These are phyloP conservation scores for Kodamaea jinghongensis DNA, from an alignment of 805 yeast species.

Conservation along the genomic window DNA sequence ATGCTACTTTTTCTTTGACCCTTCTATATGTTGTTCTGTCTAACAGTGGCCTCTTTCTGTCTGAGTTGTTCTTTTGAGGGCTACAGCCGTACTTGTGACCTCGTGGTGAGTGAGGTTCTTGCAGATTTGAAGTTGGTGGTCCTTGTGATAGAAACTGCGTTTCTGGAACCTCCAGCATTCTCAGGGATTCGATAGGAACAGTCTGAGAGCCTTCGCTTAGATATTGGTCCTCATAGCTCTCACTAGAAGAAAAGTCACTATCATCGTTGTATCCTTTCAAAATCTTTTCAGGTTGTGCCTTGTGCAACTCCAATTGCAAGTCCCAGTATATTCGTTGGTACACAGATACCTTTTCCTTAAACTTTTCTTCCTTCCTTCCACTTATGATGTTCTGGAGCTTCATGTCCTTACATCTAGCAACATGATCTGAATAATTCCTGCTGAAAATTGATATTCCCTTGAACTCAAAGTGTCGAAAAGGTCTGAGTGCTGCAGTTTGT, in stretches of 20 bases:
- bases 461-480: conserved; percentile 11
- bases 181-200: too few species aligned
- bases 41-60: too few species aligned
- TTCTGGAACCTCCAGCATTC: too few species aligned
- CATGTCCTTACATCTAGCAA: conserved; percentile 17
- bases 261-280: conserved; percentile 7
- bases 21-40: not conserved
- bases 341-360: conserved; percentile 19
- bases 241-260: conserved; percentile 6
- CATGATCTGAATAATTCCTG: conserved; percentile 7
- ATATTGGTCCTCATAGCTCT: not conserved
- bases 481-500: not conserved
- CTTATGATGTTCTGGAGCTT: conserved; percentile 24
- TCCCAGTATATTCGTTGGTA: conserved; percentile 23
- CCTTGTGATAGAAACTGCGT: too few species aligned
- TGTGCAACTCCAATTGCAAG: conserved; percentile 4
- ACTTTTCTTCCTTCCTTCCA: conserved; percentile 25
- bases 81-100: too few species aligned
- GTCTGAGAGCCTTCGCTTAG: too few species aligned
- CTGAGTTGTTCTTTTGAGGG: too few species aligned
- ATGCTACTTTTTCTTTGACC: conserved; percentile 1
- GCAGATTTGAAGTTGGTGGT: too few species aligned
- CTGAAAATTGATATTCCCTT: conserved; percentile 11
- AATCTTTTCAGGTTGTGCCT: conserved; percentile 9
- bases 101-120: too few species aligned